Evolutionary conservation across 78 protist species (phyloP), one percentile per base, ranked within the genome.

Genomic region (Anaeramoeba ignava): DNA sequence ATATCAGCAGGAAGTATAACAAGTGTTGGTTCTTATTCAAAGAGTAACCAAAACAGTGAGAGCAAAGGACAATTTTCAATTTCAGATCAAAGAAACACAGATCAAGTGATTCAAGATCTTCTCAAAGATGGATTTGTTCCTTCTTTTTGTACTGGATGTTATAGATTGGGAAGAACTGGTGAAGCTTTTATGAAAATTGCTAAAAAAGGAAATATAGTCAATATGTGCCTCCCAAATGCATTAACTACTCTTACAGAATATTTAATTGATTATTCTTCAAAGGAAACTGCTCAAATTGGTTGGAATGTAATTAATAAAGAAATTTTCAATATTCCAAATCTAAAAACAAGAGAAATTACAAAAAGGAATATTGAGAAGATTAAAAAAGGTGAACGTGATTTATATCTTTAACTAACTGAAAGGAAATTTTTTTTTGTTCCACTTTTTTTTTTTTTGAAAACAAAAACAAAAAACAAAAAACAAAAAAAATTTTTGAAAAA

Each of bases 71-170:
- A 82, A 42, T 82, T 82, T 36, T 1, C 73, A 33, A 42, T 82
- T 0, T 31, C 1, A 12, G 85, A 82, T 80, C 3, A 2, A 79
- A 40, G 85, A 38, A 27, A 79, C 42, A 2, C 78, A 38, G 78
- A 42, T 36, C 81, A 82, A 12, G 27, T 82, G 38, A 42, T 82
- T 40, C 0, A 8, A n/a, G 73, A 40, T 36, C 78, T 82, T 42
- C 31, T 82, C 33, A 38, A 42, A 42, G 23, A 0, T 12, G 85
- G 85, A 40, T 42, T 33, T 80, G 38, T 82, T 27, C 85, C 85
- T 3, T 42, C 78, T 0, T 40, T 42, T 42, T 82, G 85, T 42
- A 82, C 85, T 8, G 85, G 81, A 12, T 82, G 85, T 80, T 82
- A 82, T 42, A 40, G 85, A 42, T 0, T 0, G 33, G 78, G 38